Base-by-base conservation (phyloP, 2,329 filamentous ascomycete species). In the Aspergillus costaricaensis region DNA sequence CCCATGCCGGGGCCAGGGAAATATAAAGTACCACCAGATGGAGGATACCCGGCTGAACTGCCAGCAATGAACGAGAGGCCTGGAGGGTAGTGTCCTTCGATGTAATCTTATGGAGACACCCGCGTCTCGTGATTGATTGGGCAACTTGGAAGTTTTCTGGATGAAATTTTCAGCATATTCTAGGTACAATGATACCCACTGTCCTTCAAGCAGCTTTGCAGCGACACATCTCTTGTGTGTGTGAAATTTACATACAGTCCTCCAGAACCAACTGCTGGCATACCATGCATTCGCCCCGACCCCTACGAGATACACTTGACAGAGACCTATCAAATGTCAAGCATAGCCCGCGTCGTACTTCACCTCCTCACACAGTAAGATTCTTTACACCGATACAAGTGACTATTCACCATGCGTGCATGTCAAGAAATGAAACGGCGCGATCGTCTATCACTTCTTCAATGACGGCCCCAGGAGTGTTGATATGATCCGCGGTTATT, bases 221-320 rank as follows among this genome's bases (percentile, higher is more conserved):
- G 5, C 41, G 14, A 10, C 41, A 44, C 4, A 44, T 23, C n/a
- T 21, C 4, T 7, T 44, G 41, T 15, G 4, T 23, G 5, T 2
- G 12, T 23, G 19, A 4, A 1, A 2, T 14, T 19, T 44, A 14
- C 6, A 12, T 15, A 15, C 21, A 21, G 10, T 23, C 1, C 19
- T 15, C 9, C 12, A 44, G 5, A 44, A 12, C 21, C 41, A 17
- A 21, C 0, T 1, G 12, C 17, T 21, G 5, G 39, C 5, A 17
- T 1, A 7, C 39, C 5, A 5, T 1, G 8, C 5, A 17, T 9
- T 17, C 1, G 8, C 4, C 39, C 17, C 0, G 0, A 3, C 8
- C 15, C 8, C 2, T 9, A 9, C 7, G 2, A 2, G 4, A 2
- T 7, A 17, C 25, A 43, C 10, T 43, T 0, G 17, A 14, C 5